Conservation (phyloP, 257 asterid genomes). For the Capsicum pubescens region DNA sequence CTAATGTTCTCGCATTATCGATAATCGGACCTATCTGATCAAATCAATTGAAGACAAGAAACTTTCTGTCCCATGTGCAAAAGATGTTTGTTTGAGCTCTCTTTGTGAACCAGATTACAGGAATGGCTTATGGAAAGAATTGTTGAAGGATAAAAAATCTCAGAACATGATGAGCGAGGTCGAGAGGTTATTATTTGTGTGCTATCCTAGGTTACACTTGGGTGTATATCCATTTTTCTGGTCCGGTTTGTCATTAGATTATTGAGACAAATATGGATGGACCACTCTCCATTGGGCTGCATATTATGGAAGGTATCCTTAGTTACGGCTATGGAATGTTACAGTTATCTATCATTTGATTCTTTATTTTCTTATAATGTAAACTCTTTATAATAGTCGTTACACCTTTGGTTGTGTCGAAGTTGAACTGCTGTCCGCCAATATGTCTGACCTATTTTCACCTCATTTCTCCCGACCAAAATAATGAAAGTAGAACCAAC, state of each 20-base stretch:
- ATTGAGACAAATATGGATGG: conserved; percentile 90
- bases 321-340: not conserved
- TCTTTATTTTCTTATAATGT: too few species aligned
- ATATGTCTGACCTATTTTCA: too few species aligned
- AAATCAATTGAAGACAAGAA: conserved; percentile 59
- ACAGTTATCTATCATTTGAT: not conserved
- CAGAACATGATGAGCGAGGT: conserved; percentile 89
- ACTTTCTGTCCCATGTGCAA: conserved; percentile 66
- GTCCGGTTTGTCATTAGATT: too few species aligned
- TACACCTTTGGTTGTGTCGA: too few species aligned
- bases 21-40: conserved; percentile 56
- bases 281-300: conserved; percentile 99
- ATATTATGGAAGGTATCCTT: conserved; percentile 72
- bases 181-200: conserved; percentile 91
- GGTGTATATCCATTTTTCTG: conserved; percentile 79
- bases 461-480: too few species aligned
- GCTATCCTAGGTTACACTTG: conserved; percentile 90
- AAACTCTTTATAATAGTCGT: too few species aligned
- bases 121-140: conserved; percentile 88
- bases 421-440: too few species aligned
- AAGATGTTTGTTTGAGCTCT: conserved; percentile 75
- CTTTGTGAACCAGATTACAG: conserved; percentile 61
- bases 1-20: conserved; percentile 52
- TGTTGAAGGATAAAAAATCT: conserved; percentile 56
- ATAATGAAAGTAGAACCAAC: too few species aligned